phyloP scores from a whole-genome alignment of 768 basidiomycete genomes.

The Vararia minispora region DNA sequence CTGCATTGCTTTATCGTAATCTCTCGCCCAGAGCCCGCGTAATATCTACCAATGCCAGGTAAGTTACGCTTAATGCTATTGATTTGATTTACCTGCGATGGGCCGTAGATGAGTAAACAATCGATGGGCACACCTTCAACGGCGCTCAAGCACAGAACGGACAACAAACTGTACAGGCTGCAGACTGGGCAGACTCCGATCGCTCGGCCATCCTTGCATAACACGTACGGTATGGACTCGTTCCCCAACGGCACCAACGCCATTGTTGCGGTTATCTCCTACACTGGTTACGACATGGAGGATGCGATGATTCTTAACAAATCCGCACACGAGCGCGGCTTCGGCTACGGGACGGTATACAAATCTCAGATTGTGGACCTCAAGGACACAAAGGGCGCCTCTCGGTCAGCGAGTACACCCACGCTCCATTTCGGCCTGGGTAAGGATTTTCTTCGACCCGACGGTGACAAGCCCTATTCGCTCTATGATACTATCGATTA shows the following conservation, averaged over 20 bases:
- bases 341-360: constrained; percentile 93
- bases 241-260: constrained; percentile 99
- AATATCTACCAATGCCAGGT: constrained; percentile 94
- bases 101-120: constrained; percentile 95
- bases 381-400: constrained; percentile 62
- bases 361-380: constrained; percentile 90
- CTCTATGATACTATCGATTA: constrained; percentile 47
- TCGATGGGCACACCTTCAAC: constrained; percentile 98
- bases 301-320: constrained; percentile 99
- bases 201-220: constrained; percentile 85
- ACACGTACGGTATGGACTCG: constrained; percentile 94
- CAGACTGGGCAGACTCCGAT: constrained; percentile 93
- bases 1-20: constrained; percentile 13
- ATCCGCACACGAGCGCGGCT: constrained; percentile 95
- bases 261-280: constrained; percentile 98
- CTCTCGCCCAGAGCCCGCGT: constrained; percentile 56
- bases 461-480: constrained; percentile 34
- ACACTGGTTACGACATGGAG: constrained; percentile 99
- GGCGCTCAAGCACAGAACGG: constrained; percentile 82
- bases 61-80: constrained; percentile 6
- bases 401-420: constrained; percentile 42
- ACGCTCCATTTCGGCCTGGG: constrained; percentile 88
- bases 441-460: constrained; percentile 49
- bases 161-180: constrained; percentile 95
- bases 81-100: neutral